phyloP scores from a whole-genome alignment of 177 flowering plant species.

The Telopea speciosissima region DNA sequence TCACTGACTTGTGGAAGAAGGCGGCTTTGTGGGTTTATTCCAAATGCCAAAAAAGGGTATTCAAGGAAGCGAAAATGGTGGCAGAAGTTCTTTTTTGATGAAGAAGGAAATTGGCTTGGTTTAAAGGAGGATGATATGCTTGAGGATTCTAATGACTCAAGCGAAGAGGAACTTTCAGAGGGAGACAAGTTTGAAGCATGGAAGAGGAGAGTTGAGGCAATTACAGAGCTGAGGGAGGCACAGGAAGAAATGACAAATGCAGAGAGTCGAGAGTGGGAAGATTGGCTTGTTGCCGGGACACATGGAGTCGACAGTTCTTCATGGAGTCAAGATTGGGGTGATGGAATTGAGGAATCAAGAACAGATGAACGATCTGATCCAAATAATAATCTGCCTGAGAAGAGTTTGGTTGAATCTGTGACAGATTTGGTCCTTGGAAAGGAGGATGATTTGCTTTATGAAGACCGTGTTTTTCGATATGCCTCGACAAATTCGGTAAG shows the following conservation, averaged over 20 bases:
- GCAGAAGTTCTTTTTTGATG: slow-evolving; percentile 73
- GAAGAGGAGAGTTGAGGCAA: slow-evolving; percentile 93
- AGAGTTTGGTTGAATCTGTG: slow-evolving; percentile 48
- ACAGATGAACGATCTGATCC: slow-evolving; percentile 26
- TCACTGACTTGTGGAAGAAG: slow-evolving; percentile 23
- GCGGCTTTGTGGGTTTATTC: slow-evolving; percentile 32
- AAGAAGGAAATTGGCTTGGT: slow-evolving; percentile 86
- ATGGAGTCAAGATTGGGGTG: slow-evolving; percentile 33
- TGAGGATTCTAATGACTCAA: slow-evolving; percentile 16
- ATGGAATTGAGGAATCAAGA: slow-evolving; percentile 20
- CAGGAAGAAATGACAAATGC: slow-evolving; percentile 71
- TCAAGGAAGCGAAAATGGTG: slow-evolving; percentile 60
- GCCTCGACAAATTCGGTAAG: slow-evolving; percentile 81
- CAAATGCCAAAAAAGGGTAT: slow-evolving; percentile 38
- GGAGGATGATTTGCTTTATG: slow-evolving; percentile 74
- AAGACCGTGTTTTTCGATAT: slow-evolving; percentile 85
- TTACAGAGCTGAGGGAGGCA: slow-evolving; percentile 82
- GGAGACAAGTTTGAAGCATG: slow-evolving; percentile 82
- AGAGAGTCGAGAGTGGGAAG: slow-evolving; percentile 85
- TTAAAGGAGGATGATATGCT: slow-evolving; percentile 57
- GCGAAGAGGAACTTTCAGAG: slow-evolving; percentile 46
- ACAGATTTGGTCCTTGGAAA: slow-evolving; percentile 51
- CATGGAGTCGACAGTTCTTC: slow-evolving; percentile 25
- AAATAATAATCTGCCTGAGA: slow-evolving; percentile 32
- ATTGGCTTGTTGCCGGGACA: slow-evolving; percentile 60